Percentiles rank a stretch among this genome's conserved stretches.
Conservation (phyloP, 306 rosid genomes). For the Vachellia pachyceras region DNA sequence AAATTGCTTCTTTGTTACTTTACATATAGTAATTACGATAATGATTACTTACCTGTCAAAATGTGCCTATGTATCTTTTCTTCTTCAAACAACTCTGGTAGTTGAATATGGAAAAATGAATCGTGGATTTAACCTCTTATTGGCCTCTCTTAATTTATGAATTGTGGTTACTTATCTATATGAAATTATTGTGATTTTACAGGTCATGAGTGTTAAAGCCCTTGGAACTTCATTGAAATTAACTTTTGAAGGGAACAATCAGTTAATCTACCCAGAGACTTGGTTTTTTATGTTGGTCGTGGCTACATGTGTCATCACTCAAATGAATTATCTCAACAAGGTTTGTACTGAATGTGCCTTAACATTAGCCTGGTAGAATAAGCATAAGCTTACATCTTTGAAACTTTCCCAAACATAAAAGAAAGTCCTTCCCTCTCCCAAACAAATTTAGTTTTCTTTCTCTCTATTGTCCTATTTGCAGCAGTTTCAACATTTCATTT, state of each 20-base stretch:
- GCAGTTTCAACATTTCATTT: neutral
- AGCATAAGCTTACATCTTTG: neutral
- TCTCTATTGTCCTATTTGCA: neutral
- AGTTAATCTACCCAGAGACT: conserved; percentile 69
- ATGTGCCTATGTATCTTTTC: neutral
- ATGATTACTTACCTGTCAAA: neutral
- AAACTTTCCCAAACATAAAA: neutral
- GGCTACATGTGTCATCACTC: conserved; percentile 67
- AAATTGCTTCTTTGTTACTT: conserved; percentile 10
- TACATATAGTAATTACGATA: neutral
- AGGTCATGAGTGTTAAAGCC: conserved; percentile 99
- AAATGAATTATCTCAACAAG: conserved; percentile 90
- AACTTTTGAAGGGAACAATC: conserved; percentile 86
- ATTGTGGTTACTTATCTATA: conserved; percentile 12
- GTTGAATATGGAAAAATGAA: neutral
- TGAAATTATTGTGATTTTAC: conserved; percentile 37
- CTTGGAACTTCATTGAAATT: conserved; percentile 85
- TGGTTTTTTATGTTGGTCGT: conserved; percentile 87
- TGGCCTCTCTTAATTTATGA: conserved; percentile 2
- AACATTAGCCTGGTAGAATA: conserved; percentile 10
- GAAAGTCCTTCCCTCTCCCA: neutral
- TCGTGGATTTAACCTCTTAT: neutral
- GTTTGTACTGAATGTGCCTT: conserved; percentile 44
- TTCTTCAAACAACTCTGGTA: neutral
- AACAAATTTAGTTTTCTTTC: neutral